Conservation (phyloP, 306 rosid genomes). For the Fagus crenata region DNA sequence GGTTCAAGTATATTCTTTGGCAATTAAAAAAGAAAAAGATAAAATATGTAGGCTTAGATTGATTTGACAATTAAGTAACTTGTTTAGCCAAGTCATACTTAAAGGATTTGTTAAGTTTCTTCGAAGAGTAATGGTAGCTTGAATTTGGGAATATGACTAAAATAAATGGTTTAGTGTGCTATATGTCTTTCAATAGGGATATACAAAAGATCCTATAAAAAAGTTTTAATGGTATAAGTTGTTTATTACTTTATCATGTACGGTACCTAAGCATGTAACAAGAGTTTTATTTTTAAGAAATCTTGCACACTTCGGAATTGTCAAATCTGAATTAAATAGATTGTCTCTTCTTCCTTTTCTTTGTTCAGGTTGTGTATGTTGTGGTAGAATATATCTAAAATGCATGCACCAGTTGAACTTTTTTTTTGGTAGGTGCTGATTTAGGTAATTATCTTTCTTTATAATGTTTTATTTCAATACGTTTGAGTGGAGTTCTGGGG, state of each 20-base stretch:
- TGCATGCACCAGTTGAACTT: neutral
- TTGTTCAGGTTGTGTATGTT: neutral
- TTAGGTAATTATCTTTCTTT: neutral
- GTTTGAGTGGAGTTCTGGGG: slow-evolving; percentile 9
- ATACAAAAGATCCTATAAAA: neutral
- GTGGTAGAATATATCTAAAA: neutral
- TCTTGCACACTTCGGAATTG: neutral
- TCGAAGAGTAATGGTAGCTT: neutral
- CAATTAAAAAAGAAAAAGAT: neutral
- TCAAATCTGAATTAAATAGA: neutral
- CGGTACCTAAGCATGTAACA: neutral
- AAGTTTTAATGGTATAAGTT: neutral
- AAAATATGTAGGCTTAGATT: neutral
- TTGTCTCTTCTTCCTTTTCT: neutral
- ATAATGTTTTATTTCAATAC: slow-evolving; percentile 3
- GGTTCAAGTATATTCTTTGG: neutral
- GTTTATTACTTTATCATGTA: neutral
- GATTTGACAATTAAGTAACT: neutral
- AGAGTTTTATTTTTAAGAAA: neutral
- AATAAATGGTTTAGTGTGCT: neutral
- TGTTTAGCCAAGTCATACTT: neutral
- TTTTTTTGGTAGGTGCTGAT: neutral
- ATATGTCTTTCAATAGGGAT: neutral
- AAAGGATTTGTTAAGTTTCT: neutral
- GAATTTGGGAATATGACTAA: neutral